Conservation (phyloP, 257 asterid genomes). For the Ajuga chamaepitys region DNA sequence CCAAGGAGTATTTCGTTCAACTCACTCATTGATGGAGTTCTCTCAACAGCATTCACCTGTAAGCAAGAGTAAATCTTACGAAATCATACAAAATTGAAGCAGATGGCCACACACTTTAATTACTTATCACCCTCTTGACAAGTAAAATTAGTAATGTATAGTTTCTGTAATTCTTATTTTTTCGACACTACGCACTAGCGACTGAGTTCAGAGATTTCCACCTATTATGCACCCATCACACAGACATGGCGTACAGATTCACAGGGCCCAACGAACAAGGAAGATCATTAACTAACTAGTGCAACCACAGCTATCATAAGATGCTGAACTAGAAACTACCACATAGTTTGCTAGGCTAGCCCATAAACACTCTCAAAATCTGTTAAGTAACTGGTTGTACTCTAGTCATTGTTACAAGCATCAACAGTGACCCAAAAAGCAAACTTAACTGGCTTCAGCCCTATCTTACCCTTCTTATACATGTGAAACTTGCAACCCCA, state of each 20-base stretch:
- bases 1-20: constrained; percentile 93
- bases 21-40: constrained; percentile 99
- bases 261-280: neutral
- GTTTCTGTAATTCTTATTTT: neutral
- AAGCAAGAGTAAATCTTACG: constrained; percentile 18
- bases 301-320: neutral
- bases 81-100: neutral
- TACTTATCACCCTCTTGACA: constrained; percentile 3
- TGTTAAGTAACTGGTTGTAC: neutral
- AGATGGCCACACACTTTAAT: neutral
- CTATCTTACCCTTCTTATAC: constrained; percentile 4
- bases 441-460: neutral
- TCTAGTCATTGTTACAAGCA: neutral
- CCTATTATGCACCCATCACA: neutral
- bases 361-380: neutral
- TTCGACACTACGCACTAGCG: constrained; percentile 1
- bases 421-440: neutral
- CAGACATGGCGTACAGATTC: neutral
- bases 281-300: neutral
- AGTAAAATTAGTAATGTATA: neutral
- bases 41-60: constrained; percentile 93
- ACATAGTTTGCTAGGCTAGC: neutral
- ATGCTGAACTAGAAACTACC: neutral
- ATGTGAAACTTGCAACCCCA: neutral
- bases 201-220: neutral